A percentile compares a stretch with the other conserved stretches of the same genome.
These are phyloP conservation scores for Spongospora subterranea DNA, from an alignment of 208 protist species.

Conservation along the genomic window DNA sequence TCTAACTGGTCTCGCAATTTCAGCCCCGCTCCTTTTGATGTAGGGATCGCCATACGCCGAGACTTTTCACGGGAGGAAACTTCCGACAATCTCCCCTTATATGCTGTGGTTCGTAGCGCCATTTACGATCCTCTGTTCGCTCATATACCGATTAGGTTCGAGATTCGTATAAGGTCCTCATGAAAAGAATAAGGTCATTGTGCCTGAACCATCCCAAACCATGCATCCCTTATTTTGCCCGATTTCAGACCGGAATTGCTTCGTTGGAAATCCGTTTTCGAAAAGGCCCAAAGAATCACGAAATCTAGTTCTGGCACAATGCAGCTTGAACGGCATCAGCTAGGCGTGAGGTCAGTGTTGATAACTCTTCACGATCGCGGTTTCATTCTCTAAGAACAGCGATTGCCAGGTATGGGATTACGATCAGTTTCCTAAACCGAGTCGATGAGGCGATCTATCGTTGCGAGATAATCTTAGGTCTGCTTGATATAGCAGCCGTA, in stretches of 20 bases:
- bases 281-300: neutral
- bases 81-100: too few species aligned
- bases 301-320: neutral
- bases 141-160: too few species aligned
- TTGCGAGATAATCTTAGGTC: conserved; percentile 9
- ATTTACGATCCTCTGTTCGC: too few species aligned
- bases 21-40: too few species aligned
- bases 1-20: too few species aligned
- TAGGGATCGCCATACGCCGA: too few species aligned
- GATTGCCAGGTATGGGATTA: neutral
- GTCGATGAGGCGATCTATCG: conserved; percentile 4
- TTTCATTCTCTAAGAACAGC: neutral
- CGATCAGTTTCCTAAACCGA: neutral
- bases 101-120: too few species aligned
- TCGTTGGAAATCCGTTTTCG: neutral
- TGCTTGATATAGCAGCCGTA: neutral
- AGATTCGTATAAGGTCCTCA: too few species aligned
- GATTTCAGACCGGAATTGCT: neutral
- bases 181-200: too few species aligned
- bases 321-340: neutral
- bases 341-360: neutral
- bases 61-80: too few species aligned
- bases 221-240: neutral
- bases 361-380: neutral
- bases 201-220: neutral